A percentile compares a stretch with the other conserved stretches of the same genome.
phyloP scores from a whole-genome alignment of 495 filamentous ascomycete species.

The Tuber magnatum region DNA sequence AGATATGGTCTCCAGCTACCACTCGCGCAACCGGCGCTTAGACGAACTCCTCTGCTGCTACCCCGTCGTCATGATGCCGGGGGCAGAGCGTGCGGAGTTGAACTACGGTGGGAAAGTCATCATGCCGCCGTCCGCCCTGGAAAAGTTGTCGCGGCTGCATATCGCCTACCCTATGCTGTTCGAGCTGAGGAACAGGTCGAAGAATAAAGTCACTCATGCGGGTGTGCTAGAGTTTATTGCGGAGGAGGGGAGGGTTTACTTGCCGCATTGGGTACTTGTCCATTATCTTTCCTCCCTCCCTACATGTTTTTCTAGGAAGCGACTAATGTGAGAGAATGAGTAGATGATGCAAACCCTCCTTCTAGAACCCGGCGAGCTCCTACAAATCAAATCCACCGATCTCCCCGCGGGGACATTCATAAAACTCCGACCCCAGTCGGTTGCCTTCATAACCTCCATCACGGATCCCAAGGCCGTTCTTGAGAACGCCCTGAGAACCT shows the following conservation, averaged over 20 bases:
- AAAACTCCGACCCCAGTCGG: slow-evolving; percentile 89
- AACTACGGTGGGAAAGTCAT: slow-evolving; percentile 98
- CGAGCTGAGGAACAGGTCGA: slow-evolving; percentile 81
- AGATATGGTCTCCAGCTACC: slow-evolving; percentile 17
- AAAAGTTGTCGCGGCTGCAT: slow-evolving; percentile 92
- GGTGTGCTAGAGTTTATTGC: slow-evolving; percentile 96
- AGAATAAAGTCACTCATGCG: slow-evolving; percentile 72
- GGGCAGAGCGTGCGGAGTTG: slow-evolving; percentile 76
- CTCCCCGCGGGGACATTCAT: slow-evolving; percentile 82
- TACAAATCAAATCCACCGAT: slow-evolving; percentile 89
- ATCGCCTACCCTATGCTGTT: slow-evolving; percentile 97
- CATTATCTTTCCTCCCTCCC: not conserved
- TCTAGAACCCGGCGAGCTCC: slow-evolving; percentile 83
- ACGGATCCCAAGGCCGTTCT: slow-evolving; percentile 96
- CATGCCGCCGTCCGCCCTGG: slow-evolving; percentile 85
- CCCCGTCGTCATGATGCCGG: slow-evolving; percentile 83
- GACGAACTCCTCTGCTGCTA: slow-evolving; percentile 98
- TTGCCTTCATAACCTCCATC: slow-evolving; percentile 79
- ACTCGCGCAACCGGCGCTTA: slow-evolving; percentile 57
- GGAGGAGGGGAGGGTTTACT: slow-evolving; percentile 91
- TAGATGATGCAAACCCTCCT: slow-evolving; percentile 89
- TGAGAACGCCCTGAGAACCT: slow-evolving; percentile 91
- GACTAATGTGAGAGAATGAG: slow-evolving; percentile 18
- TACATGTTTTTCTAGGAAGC: not conserved
- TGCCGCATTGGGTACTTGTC: slow-evolving; percentile 79